Evolutionary conservation across 2,329 filamentous ascomycete genomes (phyloP), one percentile per base, ranked within the genome.

Genomic region (Colletotrichum tofieldiae): DNA sequence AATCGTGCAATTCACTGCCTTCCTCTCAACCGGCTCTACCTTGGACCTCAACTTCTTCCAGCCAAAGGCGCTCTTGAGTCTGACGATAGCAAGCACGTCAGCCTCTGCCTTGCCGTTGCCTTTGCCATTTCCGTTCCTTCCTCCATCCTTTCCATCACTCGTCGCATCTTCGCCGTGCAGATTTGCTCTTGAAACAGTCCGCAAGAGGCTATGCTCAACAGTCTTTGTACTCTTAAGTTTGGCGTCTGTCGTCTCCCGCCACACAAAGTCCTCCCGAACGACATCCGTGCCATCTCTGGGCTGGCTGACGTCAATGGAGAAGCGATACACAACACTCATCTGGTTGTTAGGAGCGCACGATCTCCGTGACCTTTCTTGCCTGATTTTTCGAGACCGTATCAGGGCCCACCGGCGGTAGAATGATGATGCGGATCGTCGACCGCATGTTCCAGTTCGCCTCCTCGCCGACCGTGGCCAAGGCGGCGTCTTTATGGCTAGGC

Each of bases 241-340:
- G 29, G 29, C 29, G 43, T 45, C 16, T 6, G 7, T 8, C 43
- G 43, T 39, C 26, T 29, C 54, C n/a, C 37, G 54, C 67, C 67
- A 65, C 32, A 65, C 67, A 32, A 32, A 65, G 3, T 52, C 43
- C 35, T 70, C 43, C 12, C 67, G 61, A 5, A n/a, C 41, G 16
- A 65, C 9, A 37, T 2, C 11, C 37, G n/a, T 20, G 43, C 37
- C 32, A 35, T n/a, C 51, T 9, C 54, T 32, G 29, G 45, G 5
- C 35, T 1, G 35, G 5, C 41, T 5, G 1, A 60, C 12, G 5
- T 70, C 61, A 14, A 65, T n/a, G 12, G 67, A 65, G 37, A 65
- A 65, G 9, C 54, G 60, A 43, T 43, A 65, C 5, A n/a, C 26
- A 9, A 29, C 14, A 7, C 35, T 23, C 1, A 5, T 16, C 29